Base-by-base conservation (phyloP, 2,329 filamentous ascomycete species). In the Ophiognomonia clavigignenti-juglandacearum region DNA sequence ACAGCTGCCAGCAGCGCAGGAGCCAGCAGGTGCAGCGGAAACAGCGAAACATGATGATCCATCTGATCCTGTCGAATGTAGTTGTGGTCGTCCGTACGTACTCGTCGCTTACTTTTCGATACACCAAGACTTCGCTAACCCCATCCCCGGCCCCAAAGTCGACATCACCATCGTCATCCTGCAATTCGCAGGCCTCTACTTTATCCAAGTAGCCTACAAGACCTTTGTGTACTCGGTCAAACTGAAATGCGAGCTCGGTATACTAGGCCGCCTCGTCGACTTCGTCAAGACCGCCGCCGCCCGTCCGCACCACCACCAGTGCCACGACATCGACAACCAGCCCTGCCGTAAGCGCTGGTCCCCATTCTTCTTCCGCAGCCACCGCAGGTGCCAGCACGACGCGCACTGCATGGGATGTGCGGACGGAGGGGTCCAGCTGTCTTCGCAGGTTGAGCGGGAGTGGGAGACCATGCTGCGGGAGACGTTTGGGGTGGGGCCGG, bases 21-120 rank as follows among this genome's bases (percentile, higher is more conserved):
- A 71, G 44, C 58, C 59, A 19, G 57, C 61, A 69, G 36, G 32
- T 40, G 18, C 27, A 44, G 43, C 14, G 41, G 38, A 27, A 36
- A n/a, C 23, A 68, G 39, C 65, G 65, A 55, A 65, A 66, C 45
- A 68, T 75, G 50, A 70, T 74, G 63, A 68, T 64, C 47, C 72
- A 75, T 56, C 65, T 76, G 23, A 58, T 77, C 43, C 57, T 62
- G 45, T 72, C 76, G 60, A 75, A 75, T 23, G 47, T 61, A 22
- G 56, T 65, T 19, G 57, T 68, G 31, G 64, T 72, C 29, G 57
- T 69, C 8, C 41, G 41, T 43, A 43, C 13, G 41, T 43, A 19
- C 24, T 20, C 14, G 7, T 20, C 18, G 5, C n/a, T 27, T 16
- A 11, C 5, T 16, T 4, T 18, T 4, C 9, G 8, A 13, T 16